Evolutionary conservation across 495 filamentous ascomycete genomes (phyloP).

Genomic region (Filosporella fistucella): DNA sequence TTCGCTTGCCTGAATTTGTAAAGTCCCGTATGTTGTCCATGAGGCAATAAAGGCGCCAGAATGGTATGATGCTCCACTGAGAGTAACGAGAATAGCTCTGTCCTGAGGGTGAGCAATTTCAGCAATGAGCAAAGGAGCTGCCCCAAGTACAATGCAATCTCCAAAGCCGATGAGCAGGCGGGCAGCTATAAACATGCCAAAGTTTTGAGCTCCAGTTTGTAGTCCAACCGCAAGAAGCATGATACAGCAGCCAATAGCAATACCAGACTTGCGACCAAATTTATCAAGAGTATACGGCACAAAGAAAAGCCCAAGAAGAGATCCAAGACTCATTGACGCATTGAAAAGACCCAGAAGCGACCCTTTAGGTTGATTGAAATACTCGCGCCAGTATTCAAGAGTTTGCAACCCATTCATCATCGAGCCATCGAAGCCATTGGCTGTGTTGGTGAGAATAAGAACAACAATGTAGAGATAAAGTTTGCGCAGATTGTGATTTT

Average conservation of each 20-base stretch:
- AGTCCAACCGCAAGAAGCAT: slow-evolving; percentile 2
- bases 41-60: slow-evolving; percentile 13
- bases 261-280: slow-evolving; percentile 1
- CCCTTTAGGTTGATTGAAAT: neutral
- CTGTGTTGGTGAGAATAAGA: slow-evolving; percentile 3
- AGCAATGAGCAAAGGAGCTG: slow-evolving; percentile 26
- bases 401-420: slow-evolving; percentile 34
- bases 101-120: slow-evolving; percentile 30
- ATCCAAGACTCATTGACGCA: neutral
- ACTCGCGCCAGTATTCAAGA: slow-evolving; percentile 19
- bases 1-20: slow-evolving; percentile 10
- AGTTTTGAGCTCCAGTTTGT: slow-evolving; percentile 29
- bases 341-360: neutral
- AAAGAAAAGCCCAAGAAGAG: neutral
- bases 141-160: slow-evolving; percentile 1
- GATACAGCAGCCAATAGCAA: slow-evolving; percentile 2
- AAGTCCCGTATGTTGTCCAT: slow-evolving; percentile 16
- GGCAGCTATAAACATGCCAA: slow-evolving; percentile 29
- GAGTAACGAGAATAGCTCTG: slow-evolving; percentile 11
- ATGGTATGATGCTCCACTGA: slow-evolving; percentile 4
- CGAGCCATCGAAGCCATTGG: slow-evolving; percentile 21
- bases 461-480: slow-evolving; percentile 12
- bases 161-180: neutral
- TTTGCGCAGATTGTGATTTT: slow-evolving; percentile 21
- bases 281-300: neutral